phyloP scores from a whole-genome alignment of 495 filamentous ascomycete species.

The Penicillium desertorum region DNA sequence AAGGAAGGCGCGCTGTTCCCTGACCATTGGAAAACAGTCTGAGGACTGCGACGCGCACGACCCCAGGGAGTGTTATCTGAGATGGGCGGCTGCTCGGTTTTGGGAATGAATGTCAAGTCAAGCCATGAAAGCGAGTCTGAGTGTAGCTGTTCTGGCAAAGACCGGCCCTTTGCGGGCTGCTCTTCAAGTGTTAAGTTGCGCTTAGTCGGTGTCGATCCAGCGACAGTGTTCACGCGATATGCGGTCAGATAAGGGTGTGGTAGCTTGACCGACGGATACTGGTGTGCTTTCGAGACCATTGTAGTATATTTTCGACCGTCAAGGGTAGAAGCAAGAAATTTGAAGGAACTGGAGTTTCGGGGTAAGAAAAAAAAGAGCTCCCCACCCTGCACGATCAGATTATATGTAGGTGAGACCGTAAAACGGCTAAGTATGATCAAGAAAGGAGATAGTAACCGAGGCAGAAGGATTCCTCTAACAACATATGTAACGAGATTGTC shows the following conservation, averaged over 20 bases:
- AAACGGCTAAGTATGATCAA: conserved; percentile 9
- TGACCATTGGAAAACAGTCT: conserved; percentile 43
- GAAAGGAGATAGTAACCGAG: conserved; percentile 8
- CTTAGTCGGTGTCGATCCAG: conserved; percentile 23
- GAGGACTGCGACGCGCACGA: conserved; percentile 40
- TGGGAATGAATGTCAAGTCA: conserved; percentile 28
- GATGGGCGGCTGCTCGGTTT: conserved; percentile 29
- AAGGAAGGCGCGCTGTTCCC: conserved; percentile 43
- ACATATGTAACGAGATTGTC: too few relatives aligned
- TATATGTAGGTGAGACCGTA: conserved; percentile 10
- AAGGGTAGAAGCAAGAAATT: neutral
- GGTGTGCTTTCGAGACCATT: conserved; percentile 23
- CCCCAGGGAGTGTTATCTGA: conserved; percentile 51
- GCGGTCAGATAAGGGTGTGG: conserved; percentile 33
- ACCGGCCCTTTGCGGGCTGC: conserved; percentile 25
- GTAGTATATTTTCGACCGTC: neutral
- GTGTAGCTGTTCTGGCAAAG: conserved; percentile 35
- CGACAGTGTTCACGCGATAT: conserved; percentile 31
- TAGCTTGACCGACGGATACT: conserved; percentile 32
- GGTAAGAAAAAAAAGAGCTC: neutral
- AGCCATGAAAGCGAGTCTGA: conserved; percentile 33
- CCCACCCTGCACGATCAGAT: neutral
- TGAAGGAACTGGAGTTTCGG: neutral
- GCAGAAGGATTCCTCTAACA: neutral
- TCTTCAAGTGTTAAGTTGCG: conserved; percentile 30